phyloP scores from a whole-genome alignment of 805 yeast genomes.

The Saturnispora kantuleensis region DNA sequence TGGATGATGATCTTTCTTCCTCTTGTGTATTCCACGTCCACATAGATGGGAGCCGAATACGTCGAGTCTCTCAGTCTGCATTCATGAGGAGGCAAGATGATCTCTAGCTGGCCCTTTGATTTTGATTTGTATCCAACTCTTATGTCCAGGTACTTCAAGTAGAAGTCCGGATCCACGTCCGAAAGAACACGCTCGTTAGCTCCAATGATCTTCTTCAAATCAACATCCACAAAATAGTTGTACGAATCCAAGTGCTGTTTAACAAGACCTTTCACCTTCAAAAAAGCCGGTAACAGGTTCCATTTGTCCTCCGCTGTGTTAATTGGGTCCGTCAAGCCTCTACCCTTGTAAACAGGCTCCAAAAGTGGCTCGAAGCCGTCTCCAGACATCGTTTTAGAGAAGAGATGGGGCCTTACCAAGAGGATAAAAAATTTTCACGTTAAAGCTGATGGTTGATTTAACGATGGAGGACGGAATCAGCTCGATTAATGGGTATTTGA shows the following conservation, averaged over 20 bases:
- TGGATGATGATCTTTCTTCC: slow-evolving; percentile 88
- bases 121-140: slow-evolving; percentile 76
- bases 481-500: slow-evolving; percentile 81
- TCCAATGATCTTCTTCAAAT: slow-evolving; percentile 79
- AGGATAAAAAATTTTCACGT: no score
- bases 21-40: slow-evolving; percentile 94
- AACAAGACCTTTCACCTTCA: slow-evolving; percentile 91
- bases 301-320: slow-evolving; percentile 93
- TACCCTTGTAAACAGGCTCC: slow-evolving; percentile 79
- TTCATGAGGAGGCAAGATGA: slow-evolving; percentile 80
- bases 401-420: not conserved
- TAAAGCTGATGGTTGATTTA: not conserved
- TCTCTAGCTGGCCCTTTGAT: slow-evolving; percentile 35
- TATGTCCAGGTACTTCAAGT: slow-evolving; percentile 84
- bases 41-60: slow-evolving; percentile 90
- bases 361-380: slow-evolving; percentile 68
- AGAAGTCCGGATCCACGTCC: slow-evolving; percentile 96
- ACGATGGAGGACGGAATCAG: slow-evolving; percentile 5
- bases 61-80: slow-evolving; percentile 91
- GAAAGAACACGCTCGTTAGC: slow-evolving; percentile 85
- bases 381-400: slow-evolving; percentile 3
- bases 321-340: slow-evolving; percentile 75
- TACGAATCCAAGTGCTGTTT: slow-evolving; percentile 98
- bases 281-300: slow-evolving; percentile 91
- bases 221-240: slow-evolving; percentile 90